Evolutionary conservation across 768 basidiomycete genomes (phyloP).

Genomic region (Pisolithus marmoratus): DNA sequence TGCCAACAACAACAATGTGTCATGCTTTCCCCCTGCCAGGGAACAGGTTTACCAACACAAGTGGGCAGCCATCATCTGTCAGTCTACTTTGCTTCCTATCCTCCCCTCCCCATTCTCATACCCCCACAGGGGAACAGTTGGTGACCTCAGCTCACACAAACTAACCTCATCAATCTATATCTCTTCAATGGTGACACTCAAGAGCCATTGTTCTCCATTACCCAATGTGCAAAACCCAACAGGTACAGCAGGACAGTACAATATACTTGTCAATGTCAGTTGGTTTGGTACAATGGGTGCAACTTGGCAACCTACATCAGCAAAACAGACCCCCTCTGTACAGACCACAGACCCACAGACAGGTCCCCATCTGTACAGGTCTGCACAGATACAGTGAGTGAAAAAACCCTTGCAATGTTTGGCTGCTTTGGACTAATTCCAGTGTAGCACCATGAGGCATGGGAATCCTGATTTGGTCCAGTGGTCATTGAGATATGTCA

Average conservation of each 20-base stretch:
- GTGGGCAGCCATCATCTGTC: slow-evolving; percentile 76
- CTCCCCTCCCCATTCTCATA: slow-evolving; percentile 8
- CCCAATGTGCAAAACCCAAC: slow-evolving; percentile 48
- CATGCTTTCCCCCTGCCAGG: slow-evolving; percentile 64
- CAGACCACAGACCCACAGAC: too few relatives aligned
- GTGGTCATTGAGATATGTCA: too few relatives aligned
- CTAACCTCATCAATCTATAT: slow-evolving; percentile 64
- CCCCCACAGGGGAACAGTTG: slow-evolving; percentile 62
- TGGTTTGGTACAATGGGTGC: slow-evolving; percentile 63
- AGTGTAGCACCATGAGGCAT: too few relatives aligned
- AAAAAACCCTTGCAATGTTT: too few relatives aligned
- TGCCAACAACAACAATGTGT: slow-evolving; percentile 66
- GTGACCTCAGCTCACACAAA: slow-evolving; percentile 59
- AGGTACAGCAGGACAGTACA: slow-evolving; percentile 48
- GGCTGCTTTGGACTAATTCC: too few relatives aligned
- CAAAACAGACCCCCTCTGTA: too few relatives aligned
- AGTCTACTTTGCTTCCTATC: slow-evolving; percentile 32
- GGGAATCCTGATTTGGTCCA: too few relatives aligned
- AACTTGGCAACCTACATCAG: too few relatives aligned
- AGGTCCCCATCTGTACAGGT: too few relatives aligned
- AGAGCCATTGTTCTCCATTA: slow-evolving; percentile 37
- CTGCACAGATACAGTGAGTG: too few relatives aligned
- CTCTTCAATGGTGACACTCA: slow-evolving; percentile 71
- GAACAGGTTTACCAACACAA: slow-evolving; percentile 64
- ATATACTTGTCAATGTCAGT: slow-evolving; percentile 59